Evolutionary conservation across 805 yeast species (phyloP), one percentile per base, ranked within the genome.

Genomic region (Candida manassasensis): DNA sequence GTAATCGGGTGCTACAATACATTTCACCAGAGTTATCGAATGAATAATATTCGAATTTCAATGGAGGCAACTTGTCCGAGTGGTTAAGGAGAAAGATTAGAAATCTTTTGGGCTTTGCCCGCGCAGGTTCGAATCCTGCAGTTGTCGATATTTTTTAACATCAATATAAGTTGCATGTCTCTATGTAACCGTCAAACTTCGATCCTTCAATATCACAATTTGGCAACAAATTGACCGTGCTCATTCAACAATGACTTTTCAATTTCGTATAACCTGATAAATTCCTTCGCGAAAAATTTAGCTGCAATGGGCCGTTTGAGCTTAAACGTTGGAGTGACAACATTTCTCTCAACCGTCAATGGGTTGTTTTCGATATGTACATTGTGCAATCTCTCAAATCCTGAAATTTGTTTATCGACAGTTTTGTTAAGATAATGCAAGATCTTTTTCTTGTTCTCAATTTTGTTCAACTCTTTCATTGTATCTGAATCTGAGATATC

Each of bases 71-170:
- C 57, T 55, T 57, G 62, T 55, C 62, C 62, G 62, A 57, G 62
- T 57, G 63, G 63, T 57, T 57, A 57, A 57, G 63, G 63, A 55
- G 63, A 57, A 55, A 55, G 63, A 57, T 51, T 57, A 50, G 63
- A 57, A 57, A 57, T 57, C 61, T 62, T 62, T 63, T 71, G 76
- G 76, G 75, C 73, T 71, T 61, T 68, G 77, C 75, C 75, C 75
- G 76, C 76, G 73, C 76, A 71, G 77, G 77, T 71, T 71, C 77
- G 75, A 71, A 57, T 71, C 77, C 76, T 71, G 77, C 73, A 69
- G 75, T 70, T 71, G 75, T 71, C 77, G 76, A 33, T 40, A 50
- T 54, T 54, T 57, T 61, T 63, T 58, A 47, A 6, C 10, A 19
- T 10, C 22, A 19, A 19, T 19, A n/a, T n/a, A n/a, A n/a, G n/a